Evolutionary conservation across 1,284 basidiomycete species (phyloP).

Genomic region (Trametes pubescens): DNA sequence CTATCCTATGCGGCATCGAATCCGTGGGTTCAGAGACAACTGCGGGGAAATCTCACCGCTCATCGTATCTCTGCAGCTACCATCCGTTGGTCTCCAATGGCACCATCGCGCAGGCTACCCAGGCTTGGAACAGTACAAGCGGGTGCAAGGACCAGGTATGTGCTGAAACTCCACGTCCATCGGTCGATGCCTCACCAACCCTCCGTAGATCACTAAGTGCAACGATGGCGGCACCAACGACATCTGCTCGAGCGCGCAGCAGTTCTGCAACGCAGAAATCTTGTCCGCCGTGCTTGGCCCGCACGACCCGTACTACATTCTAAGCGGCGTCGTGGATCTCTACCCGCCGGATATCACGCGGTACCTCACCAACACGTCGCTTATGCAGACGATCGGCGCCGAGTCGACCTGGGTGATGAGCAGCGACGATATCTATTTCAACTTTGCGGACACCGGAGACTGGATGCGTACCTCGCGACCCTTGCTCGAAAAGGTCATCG

Average conservation of each 20-base stretch:
- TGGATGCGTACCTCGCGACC: conserved; percentile 70
- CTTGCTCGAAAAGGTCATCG: conserved; percentile 63
- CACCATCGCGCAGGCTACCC: conserved; percentile 51
- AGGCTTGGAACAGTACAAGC: conserved; percentile 51
- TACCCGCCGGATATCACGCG: conserved; percentile 60
- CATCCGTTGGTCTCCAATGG: conserved; percentile 56
- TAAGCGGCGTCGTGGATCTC: conserved; percentile 55
- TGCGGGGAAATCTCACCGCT: neutral
- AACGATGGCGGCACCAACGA: conserved; percentile 54
- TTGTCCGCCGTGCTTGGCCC: conserved; percentile 58
- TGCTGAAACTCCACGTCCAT: neutral
- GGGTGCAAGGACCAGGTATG: conserved; percentile 60
- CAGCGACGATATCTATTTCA: conserved; percentile 56
- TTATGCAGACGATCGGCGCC: conserved; percentile 55
- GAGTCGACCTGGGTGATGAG: conserved; percentile 56
- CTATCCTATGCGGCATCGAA: conserved; percentile 61
- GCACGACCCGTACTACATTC: conserved; percentile 62
- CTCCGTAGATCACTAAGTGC: conserved; percentile 56
- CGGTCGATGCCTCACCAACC: neutral
- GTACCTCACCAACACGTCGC: conserved; percentile 49
- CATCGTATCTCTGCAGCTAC: conserved; percentile 44
- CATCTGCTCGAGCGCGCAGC: conserved; percentile 62
- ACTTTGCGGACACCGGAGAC: conserved; percentile 67
- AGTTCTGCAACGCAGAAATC: conserved; percentile 62
- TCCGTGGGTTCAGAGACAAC: conserved; percentile 40